Evolutionary conservation across 768 basidiomycete species (phyloP).

Genomic region (Suillus placidus): DNA sequence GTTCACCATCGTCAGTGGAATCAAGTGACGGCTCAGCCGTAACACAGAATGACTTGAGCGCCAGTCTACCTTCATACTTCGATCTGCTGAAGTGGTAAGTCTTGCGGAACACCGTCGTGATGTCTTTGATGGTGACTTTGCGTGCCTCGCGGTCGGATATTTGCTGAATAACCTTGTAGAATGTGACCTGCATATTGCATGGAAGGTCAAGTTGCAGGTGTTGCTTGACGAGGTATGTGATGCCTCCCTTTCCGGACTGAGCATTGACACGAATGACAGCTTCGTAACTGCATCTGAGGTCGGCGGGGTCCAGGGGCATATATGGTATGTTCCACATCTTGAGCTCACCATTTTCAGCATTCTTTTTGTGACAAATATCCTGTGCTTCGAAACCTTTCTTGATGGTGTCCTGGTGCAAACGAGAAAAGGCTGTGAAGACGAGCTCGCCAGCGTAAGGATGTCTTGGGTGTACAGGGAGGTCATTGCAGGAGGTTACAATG

Average conservation of each 20-base stretch:
- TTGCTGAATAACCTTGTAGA: slow-evolving; percentile 91
- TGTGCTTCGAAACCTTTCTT: slow-evolving; percentile 98
- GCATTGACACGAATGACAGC: slow-evolving; percentile 99
- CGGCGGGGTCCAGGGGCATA: slow-evolving; percentile 94
- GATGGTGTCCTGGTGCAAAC: slow-evolving; percentile 97
- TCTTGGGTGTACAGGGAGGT: slow-evolving; percentile 92
- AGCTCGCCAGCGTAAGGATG: slow-evolving; percentile 98
- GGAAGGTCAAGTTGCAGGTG: slow-evolving; percentile 90
- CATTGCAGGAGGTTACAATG: slow-evolving; percentile 93
- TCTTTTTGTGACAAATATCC: slow-evolving; percentile 60
- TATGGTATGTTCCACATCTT: slow-evolving; percentile 93
- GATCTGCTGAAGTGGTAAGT: slow-evolving; percentile 85
- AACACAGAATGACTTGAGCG: slow-evolving; percentile 80
- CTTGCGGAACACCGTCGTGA: slow-evolving; percentile 83
- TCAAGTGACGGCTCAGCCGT: slow-evolving; percentile 59
- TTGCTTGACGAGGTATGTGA: slow-evolving; percentile 96
- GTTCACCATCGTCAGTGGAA: slow-evolving; percentile 50
- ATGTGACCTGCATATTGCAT: slow-evolving; percentile 94
- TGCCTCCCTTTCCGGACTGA: slow-evolving; percentile 97
- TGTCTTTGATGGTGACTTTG: slow-evolving; percentile 95
- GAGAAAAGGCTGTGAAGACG: slow-evolving; percentile 98
- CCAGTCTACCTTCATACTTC: slow-evolving; percentile 79
- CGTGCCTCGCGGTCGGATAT: slow-evolving; percentile 93
- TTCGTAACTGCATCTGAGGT: slow-evolving; percentile 94
- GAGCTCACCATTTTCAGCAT: slow-evolving; percentile 56